Evolutionary conservation across 2,329 filamentous ascomycete genomes (phyloP).

Genomic region (Plenodomus biglobosus): DNA sequence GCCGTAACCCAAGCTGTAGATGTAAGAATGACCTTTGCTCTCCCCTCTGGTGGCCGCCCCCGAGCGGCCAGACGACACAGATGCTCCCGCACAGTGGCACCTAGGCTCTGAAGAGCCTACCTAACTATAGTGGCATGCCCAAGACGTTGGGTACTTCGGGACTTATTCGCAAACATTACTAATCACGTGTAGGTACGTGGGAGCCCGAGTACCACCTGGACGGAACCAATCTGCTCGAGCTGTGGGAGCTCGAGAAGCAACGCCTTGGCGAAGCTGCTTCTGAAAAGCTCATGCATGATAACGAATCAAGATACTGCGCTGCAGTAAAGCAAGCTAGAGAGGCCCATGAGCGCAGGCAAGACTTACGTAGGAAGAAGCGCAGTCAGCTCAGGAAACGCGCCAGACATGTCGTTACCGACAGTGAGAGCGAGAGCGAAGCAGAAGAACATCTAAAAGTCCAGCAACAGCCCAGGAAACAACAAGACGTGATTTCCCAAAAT

Average conservation of each 20-base stretch:
- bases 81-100: too few species aligned
- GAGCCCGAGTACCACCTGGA: constrained; percentile 26
- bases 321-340: neutral
- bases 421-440: constrained; percentile 21
- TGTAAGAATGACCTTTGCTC: constrained; percentile 7
- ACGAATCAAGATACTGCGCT: neutral
- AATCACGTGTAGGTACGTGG: constrained; percentile 25
- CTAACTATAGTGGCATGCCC: too few species aligned
- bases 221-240: constrained; percentile 7
- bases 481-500: neutral
- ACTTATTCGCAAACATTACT: constrained; percentile 1
- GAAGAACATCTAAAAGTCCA: constrained; percentile 2
- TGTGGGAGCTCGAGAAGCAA: constrained; percentile 13
- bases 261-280: constrained; percentile 9
- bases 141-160: too few species aligned
- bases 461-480: constrained; percentile 1
- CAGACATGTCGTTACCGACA: constrained; percentile 6
- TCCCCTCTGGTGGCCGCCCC: neutral
- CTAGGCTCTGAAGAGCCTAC: too few species aligned
- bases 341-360: neutral
- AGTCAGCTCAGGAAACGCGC: constrained; percentile 6
- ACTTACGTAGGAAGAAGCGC: constrained; percentile 18
- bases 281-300: constrained; percentile 8
- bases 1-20: constrained; percentile 4
- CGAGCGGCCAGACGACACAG: neutral